Evolutionary conservation across 495 filamentous ascomycete genomes (phyloP), one percentile per base, ranked within the genome.

Genomic region (Podospora sp.): DNA sequence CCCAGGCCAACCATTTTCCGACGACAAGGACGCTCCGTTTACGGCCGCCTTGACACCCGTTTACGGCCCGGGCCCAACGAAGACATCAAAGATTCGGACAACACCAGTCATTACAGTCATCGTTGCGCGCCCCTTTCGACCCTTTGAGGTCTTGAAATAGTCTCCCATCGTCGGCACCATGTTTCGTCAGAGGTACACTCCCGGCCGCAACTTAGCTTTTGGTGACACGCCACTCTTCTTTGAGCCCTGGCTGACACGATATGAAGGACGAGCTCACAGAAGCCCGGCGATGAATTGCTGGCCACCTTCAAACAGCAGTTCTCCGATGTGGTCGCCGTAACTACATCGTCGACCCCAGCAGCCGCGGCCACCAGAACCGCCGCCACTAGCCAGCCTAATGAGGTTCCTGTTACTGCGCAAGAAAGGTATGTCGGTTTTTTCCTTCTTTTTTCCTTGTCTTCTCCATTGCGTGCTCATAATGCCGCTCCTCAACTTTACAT

Each of bases 251-350:
- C 29, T 33, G 29, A 51, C 7, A 14, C 51, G 5, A 25, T 63
- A 26, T 68, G 51, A 74, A 96, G 92, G 71, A 91, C 88, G 71
- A 93, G 88, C 72, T 88, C 91, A 53, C 93, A 93, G 78, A 97
- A 96, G 82, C 93, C 93, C 50, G 88, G 85, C 72, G 89, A 92
- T 71, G 92, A 94, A 68, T 85, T 97, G 70, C 88, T 94, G 81
- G 89, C 85, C 74, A 88, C 86, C 79, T 97, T 97, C 82, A 90
- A 90, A 74, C 88, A 90, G 65, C 87, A 83, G 64, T 96, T 94
- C 71, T 87, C 91, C 63, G 85, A 92, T 73, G 81, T 93, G 50
- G 71, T 71, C 53, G 70, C 78, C 20, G 76, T 75, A 51, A 71
- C 75, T 49, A 73, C 81, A 53, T 64, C 78, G 46, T 61, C 77